A percentile compares a stretch with the other conserved stretches of the same genome.
Evolutionary conservation across 139 green algal species (phyloP).

Genomic region (Tetratostichococcus sp.): DNA sequence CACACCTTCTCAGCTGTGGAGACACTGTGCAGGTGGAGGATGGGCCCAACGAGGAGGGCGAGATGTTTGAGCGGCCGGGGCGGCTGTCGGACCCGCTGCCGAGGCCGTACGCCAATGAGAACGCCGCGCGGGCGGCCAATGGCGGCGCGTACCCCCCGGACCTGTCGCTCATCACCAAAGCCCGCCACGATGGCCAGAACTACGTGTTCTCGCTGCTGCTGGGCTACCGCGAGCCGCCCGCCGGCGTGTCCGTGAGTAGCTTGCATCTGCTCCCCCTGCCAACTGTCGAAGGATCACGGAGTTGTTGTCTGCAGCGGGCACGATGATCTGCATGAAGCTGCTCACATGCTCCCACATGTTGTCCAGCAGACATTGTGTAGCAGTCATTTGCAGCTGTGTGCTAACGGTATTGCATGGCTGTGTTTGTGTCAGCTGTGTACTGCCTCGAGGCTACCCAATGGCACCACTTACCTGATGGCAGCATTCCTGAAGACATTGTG

Average conservation of each 20-base stretch:
- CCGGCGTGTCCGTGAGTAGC: conserved; percentile 73
- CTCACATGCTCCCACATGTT: no score
- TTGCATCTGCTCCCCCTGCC: no score
- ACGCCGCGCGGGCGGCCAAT: conserved; percentile 91
- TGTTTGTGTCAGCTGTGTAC: no score
- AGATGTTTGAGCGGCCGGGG: conserved; percentile 91
- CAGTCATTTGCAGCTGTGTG: no score
- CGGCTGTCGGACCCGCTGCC: conserved; percentile 88
- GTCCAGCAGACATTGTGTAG: no score
- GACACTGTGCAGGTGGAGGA: conserved; percentile 56
- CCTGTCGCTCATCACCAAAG: conserved; percentile 94
- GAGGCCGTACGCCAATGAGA: conserved; percentile 88
- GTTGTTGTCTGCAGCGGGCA: no score
- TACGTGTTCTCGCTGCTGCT: conserved; percentile 97
- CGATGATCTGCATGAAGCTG: no score
- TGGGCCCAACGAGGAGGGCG: conserved; percentile 96
- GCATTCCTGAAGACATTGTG: background rate
- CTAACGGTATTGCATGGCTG: no score
- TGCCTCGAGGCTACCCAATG: no score
- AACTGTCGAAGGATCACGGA: no score
- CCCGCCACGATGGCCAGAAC: conserved; percentile 94
- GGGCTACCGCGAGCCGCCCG: conserved; percentile 95
- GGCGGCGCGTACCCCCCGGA: conserved; percentile 98
- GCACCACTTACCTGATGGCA: no score
- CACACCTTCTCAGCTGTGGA: no score